phyloP scores from a whole-genome alignment of 2,329 filamentous ascomycete genomes.

The Dryadomyces quercus-mongolicae region DNA sequence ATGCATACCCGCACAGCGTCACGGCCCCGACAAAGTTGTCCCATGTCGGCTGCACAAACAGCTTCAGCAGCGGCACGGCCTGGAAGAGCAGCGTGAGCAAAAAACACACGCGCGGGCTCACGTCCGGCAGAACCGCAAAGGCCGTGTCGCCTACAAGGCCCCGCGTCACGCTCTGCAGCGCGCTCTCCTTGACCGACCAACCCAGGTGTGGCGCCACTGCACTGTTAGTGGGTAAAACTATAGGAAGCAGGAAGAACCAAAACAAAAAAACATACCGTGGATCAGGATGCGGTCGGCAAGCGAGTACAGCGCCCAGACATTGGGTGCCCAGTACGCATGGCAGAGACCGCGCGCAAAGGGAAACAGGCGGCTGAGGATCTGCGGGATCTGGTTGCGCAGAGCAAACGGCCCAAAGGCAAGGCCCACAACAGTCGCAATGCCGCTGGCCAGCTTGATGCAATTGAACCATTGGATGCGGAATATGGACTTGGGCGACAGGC shows the following conservation, averaged over 20 bases:
- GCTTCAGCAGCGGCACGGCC: slow-evolving; percentile 63
- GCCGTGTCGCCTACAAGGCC: slow-evolving; percentile 87
- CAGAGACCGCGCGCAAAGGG: slow-evolving; percentile 89
- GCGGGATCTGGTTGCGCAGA: slow-evolving; percentile 67
- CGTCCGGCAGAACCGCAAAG: slow-evolving; percentile 84
- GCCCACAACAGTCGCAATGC: slow-evolving; percentile 59
- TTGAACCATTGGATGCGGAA: slow-evolving; percentile 69
- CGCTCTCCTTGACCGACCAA: slow-evolving; percentile 58
- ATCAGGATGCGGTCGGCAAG: slow-evolving; percentile 80
- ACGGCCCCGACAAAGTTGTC: slow-evolving; percentile 80
- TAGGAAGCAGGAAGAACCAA: not conserved
- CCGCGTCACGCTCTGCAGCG: slow-evolving; percentile 79
- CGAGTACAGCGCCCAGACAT: slow-evolving; percentile 94
- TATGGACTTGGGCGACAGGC: slow-evolving; percentile 64
- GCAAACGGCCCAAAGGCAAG: slow-evolving; percentile 86
- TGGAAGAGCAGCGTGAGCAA: slow-evolving; percentile 73
- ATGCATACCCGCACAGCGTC: slow-evolving; percentile 88
- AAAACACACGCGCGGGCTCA: slow-evolving; percentile 73
- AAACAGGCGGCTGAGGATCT: slow-evolving; percentile 75
- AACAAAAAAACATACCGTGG: slow-evolving; percentile 40
- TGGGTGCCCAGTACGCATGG: slow-evolving; percentile 97
- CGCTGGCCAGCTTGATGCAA: slow-evolving; percentile 67
- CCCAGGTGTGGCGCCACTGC: slow-evolving; percentile 74
- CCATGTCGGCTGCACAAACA: slow-evolving; percentile 73
- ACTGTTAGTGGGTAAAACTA: slow-evolving; percentile 16